Evolutionary conservation across 2,329 filamentous ascomycete genomes (phyloP).

Genomic region (Alternaria postmessia): DNA sequence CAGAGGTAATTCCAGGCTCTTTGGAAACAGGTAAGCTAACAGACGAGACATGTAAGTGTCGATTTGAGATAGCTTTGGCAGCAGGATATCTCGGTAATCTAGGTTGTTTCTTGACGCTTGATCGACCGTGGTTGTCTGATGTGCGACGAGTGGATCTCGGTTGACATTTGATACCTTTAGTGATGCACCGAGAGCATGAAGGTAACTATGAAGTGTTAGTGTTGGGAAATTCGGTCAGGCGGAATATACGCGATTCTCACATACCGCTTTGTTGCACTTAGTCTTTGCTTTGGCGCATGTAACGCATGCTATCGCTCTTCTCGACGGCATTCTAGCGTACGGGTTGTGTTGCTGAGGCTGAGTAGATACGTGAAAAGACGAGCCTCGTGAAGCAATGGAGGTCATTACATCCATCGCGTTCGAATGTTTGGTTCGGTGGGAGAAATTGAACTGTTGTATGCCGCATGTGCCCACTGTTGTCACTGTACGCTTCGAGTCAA

Average conservation of each 20-base stretch:
- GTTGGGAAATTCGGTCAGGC: background rate
- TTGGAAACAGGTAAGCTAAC: constrained; percentile 32
- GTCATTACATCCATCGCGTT: constrained; percentile 21
- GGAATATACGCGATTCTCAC: constrained; percentile 17
- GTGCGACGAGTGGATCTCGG: constrained; percentile 50
- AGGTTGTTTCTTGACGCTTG: constrained; percentile 36
- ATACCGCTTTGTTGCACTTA: constrained; percentile 49
- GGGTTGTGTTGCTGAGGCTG: constrained; percentile 33
- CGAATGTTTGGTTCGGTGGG: constrained; percentile 23
- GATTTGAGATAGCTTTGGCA: constrained; percentile 28
- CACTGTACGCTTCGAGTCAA: background rate
- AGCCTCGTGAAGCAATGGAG: constrained; percentile 21
- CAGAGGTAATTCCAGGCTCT: constrained; percentile 30
- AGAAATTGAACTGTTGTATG: background rate
- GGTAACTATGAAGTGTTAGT: constrained; percentile 33
- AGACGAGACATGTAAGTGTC: constrained; percentile 30
- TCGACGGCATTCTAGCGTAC: constrained; percentile 42
- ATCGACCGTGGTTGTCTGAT: constrained; percentile 44
- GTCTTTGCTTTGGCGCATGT: constrained; percentile 52
- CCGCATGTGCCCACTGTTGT: background rate
- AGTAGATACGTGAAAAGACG: constrained; percentile 18
- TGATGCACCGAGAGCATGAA: constrained; percentile 47
- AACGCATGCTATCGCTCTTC: constrained; percentile 50
- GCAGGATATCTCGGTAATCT: constrained; percentile 37
- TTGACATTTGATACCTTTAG: constrained; percentile 47